Evolutionary conservation across 2,329 filamentous ascomycete genomes (phyloP).

Genomic region (Talaromyces verruculosus): DNA sequence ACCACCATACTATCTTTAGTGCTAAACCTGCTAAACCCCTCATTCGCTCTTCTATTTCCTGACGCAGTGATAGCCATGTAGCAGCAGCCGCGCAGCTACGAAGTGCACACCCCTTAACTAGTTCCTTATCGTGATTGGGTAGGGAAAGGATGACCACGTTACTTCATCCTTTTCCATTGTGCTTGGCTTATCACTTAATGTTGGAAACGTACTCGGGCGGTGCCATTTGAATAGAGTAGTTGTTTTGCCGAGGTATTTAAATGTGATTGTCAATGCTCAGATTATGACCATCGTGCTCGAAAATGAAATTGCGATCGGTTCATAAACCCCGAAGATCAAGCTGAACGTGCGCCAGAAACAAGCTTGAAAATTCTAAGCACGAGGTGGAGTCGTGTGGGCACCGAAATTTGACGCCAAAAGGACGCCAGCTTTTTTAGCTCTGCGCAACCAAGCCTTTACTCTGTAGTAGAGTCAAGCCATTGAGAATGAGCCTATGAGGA

Average conservation of each 20-base stretch:
- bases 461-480: background rate
- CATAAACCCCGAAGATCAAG: background rate
- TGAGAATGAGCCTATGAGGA: background rate
- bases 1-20: background rate
- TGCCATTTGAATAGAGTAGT: background rate
- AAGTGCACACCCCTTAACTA: background rate
- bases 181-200: background rate
- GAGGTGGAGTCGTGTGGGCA: slow-evolving; percentile 5
- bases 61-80: background rate
- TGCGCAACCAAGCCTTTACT: background rate
- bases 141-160: background rate
- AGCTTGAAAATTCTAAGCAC: background rate
- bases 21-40: background rate
- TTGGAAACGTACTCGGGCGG: background rate
- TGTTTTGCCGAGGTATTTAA: background rate
- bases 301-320: slow-evolving; percentile 5
- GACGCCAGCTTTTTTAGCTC: background rate
- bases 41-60: background rate
- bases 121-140: background rate
- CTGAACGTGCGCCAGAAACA: background rate
- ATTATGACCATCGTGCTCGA: background rate
- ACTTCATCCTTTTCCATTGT: background rate
- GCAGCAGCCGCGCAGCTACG: background rate
- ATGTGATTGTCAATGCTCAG: background rate
- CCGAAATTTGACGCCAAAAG: background rate